phyloP scores from a whole-genome alignment of 768 basidiomycete genomes.

The Pleurotus djamor region DNA sequence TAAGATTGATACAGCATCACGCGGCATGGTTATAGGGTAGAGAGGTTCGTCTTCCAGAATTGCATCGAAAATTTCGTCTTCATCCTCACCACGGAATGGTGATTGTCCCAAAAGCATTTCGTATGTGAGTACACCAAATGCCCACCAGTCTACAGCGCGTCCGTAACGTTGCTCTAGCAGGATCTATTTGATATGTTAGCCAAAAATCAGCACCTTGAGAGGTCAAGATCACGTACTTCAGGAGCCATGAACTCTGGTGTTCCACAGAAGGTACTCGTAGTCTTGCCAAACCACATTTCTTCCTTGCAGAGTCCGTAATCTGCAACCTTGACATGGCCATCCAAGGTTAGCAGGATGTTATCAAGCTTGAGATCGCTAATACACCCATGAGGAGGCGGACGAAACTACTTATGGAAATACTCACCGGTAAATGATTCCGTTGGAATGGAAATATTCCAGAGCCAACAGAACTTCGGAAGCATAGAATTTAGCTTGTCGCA shows the following conservation, averaged over 20 bases:
- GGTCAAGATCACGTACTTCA: constrained; percentile 55
- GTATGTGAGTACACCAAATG: constrained; percentile 97
- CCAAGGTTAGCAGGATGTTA: constrained; percentile 94
- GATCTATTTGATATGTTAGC: constrained; percentile 53
- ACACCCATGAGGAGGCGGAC: neutral
- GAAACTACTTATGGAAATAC: constrained; percentile 17
- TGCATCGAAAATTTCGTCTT: constrained; percentile 99
- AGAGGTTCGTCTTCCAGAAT: constrained; percentile 97
- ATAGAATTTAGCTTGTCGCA: constrained; percentile 98
- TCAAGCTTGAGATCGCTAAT: constrained; percentile 93
- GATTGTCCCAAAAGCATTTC: constrained; percentile 99
- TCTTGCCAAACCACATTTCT: constrained; percentile 96
- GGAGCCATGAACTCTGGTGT: constrained; percentile 99
- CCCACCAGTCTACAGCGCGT: constrained; percentile 99
- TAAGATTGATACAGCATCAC: constrained; percentile 92
- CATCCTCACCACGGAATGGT: constrained; percentile 98
- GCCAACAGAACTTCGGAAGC: constrained; percentile 96
- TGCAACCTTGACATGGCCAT: constrained; percentile 98
- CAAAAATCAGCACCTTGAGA: too few relatives aligned
- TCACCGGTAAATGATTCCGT: constrained; percentile 98
- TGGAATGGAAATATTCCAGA: constrained; percentile 95
- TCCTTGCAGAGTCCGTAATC: constrained; percentile 99
- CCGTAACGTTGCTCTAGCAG: constrained; percentile 98
- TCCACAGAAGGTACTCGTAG: constrained; percentile 98
- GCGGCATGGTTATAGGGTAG: constrained; percentile 99